A percentile compares a stretch with the other conserved stretches of the same genome.
phyloP scores from a whole-genome alignment of 148 eudicot species.

The Chenopodium suecicum region DNA sequence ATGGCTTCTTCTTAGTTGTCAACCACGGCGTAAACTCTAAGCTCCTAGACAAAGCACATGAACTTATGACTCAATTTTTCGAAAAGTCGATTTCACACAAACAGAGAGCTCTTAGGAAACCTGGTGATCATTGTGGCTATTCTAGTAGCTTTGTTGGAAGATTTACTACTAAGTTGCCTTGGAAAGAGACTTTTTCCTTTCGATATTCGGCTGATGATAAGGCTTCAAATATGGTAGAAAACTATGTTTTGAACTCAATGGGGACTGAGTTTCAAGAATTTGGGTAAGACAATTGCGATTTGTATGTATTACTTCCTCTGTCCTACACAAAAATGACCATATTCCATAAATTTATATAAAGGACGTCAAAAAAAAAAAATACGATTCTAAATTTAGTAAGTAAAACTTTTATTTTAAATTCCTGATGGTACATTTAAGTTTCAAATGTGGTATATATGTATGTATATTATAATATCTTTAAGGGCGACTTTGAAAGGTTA shows the following conservation, averaged over 20 bases:
- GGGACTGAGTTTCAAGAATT: conserved; percentile 42
- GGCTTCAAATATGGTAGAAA: conserved; percentile 34
- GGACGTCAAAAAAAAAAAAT: background rate
- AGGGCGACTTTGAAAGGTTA: background rate
- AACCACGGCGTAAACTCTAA: conserved; percentile 43
- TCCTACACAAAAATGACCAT: background rate
- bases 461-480: no score
- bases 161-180: conserved; percentile 61
- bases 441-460: no score
- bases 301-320: background rate
- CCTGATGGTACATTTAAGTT: no score
- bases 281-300: conserved; percentile 33
- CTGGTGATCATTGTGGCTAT: conserved; percentile 60
- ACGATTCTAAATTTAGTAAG: background rate
- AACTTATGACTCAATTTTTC: conserved; percentile 41
- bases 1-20: conserved; percentile 47
- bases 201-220: conserved; percentile 31
- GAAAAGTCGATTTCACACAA: conserved; percentile 39
- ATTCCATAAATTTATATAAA: background rate
- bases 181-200: conserved; percentile 75
- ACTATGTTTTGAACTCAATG: conserved; percentile 36
- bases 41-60: conserved; percentile 42
- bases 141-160: conserved; percentile 62
- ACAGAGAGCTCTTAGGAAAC: conserved; percentile 44
- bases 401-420: no score